Evolutionary conservation across 768 basidiomycete genomes (phyloP), one percentile per base, ranked within the genome.

Genomic region (Boletus pseudo-olivaceus): DNA sequence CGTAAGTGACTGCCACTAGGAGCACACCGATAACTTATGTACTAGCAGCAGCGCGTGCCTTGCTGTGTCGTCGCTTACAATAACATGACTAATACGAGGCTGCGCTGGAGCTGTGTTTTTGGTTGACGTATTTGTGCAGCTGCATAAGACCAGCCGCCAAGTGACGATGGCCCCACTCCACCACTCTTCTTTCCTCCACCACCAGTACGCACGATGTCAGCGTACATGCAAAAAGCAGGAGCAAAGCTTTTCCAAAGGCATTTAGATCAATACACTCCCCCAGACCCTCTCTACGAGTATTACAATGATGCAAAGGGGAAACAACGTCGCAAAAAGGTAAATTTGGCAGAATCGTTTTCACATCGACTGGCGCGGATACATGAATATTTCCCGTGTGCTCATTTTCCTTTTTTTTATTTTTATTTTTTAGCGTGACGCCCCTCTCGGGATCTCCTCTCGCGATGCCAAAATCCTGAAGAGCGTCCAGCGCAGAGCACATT

Each of bases 401-500:
- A 35, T 17, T 39, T 29, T 15, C 8, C 15, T 38, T 8, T 15
- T 30, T 1, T 11, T 7, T 19, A 75, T 66, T 14, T 35, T 19
- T n/a, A 23, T 23, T 14, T 33, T n/a, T 8, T 15, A 90, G 88
- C 82, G 90, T 38, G 81, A 76, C 17, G 69, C 81, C 0, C 93
- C 93, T 0, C 82, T 83, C 9, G 93, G 93, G 0, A 78, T 97
- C 3, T 88, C 89, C 0, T 67, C 77, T 15, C 81, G 88, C 23
- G 95, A 97, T 60, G 80, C 80, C 35, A 81, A 81, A 46, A 85
- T 93, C 47, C 76, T 97, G 39, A 80, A 79, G 59, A 81, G 84
- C 19, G 83, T 97, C 32, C 83, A 89, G 63, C 77, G 79, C 33
- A 78, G 92, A 7, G 93, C 92, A 1, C 90, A 89, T 62, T 82